A percentile compares a stretch with the other conserved stretches of the same genome.
Evolutionary conservation across 1,284 basidiomycete species (phyloP).

Genomic region (Mycena citricolor): DNA sequence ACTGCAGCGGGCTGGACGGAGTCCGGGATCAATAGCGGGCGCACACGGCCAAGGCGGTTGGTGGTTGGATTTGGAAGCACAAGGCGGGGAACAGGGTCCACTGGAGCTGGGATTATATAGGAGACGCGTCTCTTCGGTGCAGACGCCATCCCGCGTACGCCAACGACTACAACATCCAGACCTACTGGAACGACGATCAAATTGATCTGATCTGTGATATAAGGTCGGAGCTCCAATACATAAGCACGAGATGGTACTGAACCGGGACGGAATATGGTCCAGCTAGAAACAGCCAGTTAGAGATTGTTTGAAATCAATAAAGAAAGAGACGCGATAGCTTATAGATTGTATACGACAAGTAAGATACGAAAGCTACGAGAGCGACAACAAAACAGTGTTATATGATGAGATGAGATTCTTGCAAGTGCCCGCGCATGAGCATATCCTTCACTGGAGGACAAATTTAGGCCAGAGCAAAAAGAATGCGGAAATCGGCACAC

Average conservation of each 20-base stretch:
- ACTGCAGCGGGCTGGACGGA: conserved; percentile 20
- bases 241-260: no score
- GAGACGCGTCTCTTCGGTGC: conserved; percentile 61
- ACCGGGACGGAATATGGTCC: no score
- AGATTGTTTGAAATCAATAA: no score
- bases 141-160: conserved; percentile 3
- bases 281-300: no score
- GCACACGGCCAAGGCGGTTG: conserved; percentile 59
- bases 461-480: neutral
- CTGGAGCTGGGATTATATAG: conserved; percentile 80
- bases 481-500: conserved; percentile 5
- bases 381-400: no score
- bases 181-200: no score
- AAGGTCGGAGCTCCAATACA: no score
- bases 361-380: no score
- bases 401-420: conserved; percentile 13
- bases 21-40: conserved; percentile 61
- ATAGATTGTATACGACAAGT: no score
- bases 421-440: conserved; percentile 16
- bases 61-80: conserved; percentile 67
- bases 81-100: conserved; percentile 62
- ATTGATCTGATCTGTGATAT: no score
- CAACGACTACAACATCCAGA: neutral
- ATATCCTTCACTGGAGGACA: conserved; percentile 11
- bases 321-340: no score